These are phyloP conservation scores for Wilhelminamyces savonicus DNA, from an alignment of 805 yeast genomes.

Conservation along the genomic window DNA sequence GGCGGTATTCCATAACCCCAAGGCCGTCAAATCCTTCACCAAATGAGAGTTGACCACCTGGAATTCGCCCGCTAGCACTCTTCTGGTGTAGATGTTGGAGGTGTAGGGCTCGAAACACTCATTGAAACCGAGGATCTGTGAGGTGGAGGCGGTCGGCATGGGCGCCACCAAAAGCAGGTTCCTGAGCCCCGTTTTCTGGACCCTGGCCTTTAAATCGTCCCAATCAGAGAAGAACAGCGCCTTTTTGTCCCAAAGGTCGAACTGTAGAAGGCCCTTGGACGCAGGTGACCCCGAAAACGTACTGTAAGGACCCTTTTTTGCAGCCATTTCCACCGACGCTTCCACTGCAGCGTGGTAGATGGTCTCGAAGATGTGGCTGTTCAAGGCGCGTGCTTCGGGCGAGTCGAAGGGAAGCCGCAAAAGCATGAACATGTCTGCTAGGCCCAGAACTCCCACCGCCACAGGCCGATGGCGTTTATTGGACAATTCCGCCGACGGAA, in stretches of 20 bases:
- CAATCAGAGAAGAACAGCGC: constrained; percentile 76
- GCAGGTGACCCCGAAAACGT: constrained; percentile 84
- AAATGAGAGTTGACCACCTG: constrained; percentile 88
- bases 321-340: constrained; percentile 78
- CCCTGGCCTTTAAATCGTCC: constrained; percentile 58
- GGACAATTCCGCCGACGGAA: constrained; percentile 65
- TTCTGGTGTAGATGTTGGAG: constrained; percentile 83
- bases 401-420: constrained; percentile 86
- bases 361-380: constrained; percentile 87
- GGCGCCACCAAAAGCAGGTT: constrained; percentile 89
- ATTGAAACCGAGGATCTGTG: constrained; percentile 88
- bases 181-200: constrained; percentile 64
- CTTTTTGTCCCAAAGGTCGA: constrained; percentile 76
- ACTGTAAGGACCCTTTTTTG: constrained; percentile 60
- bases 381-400: constrained; percentile 64
- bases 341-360: constrained; percentile 92
- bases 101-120: constrained; percentile 97
- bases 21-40: constrained; percentile 70
- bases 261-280: constrained; percentile 78
- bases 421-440: constrained; percentile 81
- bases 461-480: constrained; percentile 85
- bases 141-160: constrained; percentile 98
- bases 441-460: constrained; percentile 97
- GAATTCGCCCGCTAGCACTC: constrained; percentile 90
- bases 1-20: constrained; percentile 77